phyloP scores from a whole-genome alignment of 2,329 filamentous ascomycete species.

The Diaporthe sp. region DNA sequence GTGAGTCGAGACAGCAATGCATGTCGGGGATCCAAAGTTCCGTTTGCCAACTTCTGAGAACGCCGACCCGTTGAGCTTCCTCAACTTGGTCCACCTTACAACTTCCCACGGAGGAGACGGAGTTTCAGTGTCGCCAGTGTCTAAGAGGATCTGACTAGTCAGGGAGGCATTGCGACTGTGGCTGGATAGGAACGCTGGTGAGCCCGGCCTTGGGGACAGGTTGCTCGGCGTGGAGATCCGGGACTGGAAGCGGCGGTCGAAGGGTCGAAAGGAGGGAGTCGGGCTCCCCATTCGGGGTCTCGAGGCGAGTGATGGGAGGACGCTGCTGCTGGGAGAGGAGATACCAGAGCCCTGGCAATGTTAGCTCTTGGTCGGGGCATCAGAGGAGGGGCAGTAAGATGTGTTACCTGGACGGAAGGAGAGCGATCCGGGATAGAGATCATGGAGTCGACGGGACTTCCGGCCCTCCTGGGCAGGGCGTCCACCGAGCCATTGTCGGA shows the following conservation, averaged over 20 bases:
- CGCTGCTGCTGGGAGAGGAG: conserved; percentile 80
- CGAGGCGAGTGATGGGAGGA: conserved; percentile 78
- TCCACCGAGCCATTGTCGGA: conserved; percentile 68
- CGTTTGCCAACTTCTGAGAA: conserved; percentile 94
- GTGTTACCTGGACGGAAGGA: conserved; percentile 80
- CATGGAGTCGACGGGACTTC: conserved; percentile 78
- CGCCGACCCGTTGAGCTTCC: conserved; percentile 88
- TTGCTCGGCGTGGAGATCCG: conserved; percentile 76
- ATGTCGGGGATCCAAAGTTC: conserved; percentile 93
- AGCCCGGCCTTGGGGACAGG: conserved; percentile 77
- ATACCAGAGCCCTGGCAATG: conserved; percentile 67
- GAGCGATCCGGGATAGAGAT: conserved; percentile 86
- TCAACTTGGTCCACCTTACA: conserved; percentile 93
- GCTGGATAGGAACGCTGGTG: conserved; percentile 81
- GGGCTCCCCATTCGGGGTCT: conserved; percentile 77
- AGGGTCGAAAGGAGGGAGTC: conserved; percentile 89
- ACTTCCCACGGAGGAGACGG: conserved; percentile 94
- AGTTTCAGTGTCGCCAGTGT: conserved; percentile 76
- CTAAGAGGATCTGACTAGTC: conserved; percentile 76
- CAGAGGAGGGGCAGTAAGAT: conserved; percentile 40
- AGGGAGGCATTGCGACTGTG: conserved; percentile 88
- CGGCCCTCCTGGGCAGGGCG: conserved; percentile 66
- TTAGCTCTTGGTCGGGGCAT: conserved; percentile 22
- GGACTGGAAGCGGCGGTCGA: conserved; percentile 94
- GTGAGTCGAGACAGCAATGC: conserved; percentile 86